Conservation (phyloP, 2,329 filamentous ascomycete genomes). For the Tolypocladium ovalisporum region DNA sequence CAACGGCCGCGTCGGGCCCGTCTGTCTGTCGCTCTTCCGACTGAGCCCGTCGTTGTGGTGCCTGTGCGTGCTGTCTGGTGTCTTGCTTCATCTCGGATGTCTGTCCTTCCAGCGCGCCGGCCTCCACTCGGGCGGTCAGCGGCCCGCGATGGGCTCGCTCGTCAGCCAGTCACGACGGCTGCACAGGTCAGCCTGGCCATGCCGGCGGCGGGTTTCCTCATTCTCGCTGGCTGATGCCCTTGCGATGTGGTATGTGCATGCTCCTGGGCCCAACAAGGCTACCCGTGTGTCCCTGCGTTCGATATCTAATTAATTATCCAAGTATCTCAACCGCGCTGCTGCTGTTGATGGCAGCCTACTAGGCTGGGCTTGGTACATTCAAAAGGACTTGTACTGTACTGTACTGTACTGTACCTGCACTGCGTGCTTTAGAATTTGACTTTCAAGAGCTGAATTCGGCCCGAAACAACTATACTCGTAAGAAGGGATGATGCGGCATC, state of each 20-base stretch:
- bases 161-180: neutral
- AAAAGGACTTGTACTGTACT: no score
- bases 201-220: neutral
- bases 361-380: no score
- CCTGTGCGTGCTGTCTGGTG: neutral
- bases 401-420: neutral
- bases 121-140: neutral
- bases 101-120: neutral
- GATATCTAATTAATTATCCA: no score
- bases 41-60: no score
- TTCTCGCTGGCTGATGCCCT: neutral
- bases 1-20: neutral
- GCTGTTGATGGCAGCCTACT: no score
- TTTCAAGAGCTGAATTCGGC: neutral
- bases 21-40: neutral
- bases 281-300: neutral
- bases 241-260: neutral
- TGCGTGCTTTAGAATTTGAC: neutral
- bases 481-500: no score
- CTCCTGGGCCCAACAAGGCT: neutral
- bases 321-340: neutral
- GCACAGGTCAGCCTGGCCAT: neutral
- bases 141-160: neutral
- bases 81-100: neutral
- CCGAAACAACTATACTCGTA: no score